A percentile compares a stretch with the other conserved stretches of the same genome.
Evolutionary conservation across 2,329 filamentous ascomycete species (phyloP).

Genomic region (Allantophomopsis lycopodina): DNA sequence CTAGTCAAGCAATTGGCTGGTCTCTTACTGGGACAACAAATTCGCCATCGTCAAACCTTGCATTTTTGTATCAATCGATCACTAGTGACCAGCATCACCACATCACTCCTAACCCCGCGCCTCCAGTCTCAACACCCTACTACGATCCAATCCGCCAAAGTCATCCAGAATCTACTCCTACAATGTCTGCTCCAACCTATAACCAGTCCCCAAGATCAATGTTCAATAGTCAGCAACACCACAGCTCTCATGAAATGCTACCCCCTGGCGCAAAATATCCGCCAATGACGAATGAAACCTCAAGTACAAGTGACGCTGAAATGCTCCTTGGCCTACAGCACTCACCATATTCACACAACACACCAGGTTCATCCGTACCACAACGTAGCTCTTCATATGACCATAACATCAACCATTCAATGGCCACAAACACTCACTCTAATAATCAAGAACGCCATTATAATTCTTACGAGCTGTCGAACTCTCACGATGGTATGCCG

Average conservation of each 20-base stretch:
- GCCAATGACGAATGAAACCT: conserved; percentile 17
- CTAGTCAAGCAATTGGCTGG: conserved; percentile 58
- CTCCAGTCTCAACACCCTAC: conserved; percentile 39
- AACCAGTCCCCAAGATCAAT: no score
- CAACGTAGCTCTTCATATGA: conserved; percentile 1
- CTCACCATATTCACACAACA: conserved; percentile 19
- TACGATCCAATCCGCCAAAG: conserved; percentile 46
- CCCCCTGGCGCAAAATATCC: conserved; percentile 19
- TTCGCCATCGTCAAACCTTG: conserved; percentile 71
- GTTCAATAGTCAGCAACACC: conserved; percentile 3
- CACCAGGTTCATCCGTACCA: neutral
- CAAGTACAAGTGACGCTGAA: conserved; percentile 28
- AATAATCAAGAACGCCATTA: conserved; percentile 1
- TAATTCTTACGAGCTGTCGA: conserved; percentile 2
- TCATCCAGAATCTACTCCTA: conserved; percentile 28
- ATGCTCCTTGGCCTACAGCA: conserved; percentile 31
- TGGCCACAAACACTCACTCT: neutral
- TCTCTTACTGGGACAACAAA: conserved; percentile 80
- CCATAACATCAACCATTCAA: conserved; percentile 2
- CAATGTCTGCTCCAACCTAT: conserved; percentile 9
- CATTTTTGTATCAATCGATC: conserved; percentile 49
- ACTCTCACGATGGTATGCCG: no score
- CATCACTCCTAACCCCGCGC: conserved; percentile 7
- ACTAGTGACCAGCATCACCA: conserved; percentile 6
- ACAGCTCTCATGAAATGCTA: conserved; percentile 10